These are phyloP conservation scores for Pluteus cervinus DNA, from an alignment of 768 basidiomycete species.

Conservation along the genomic window DNA sequence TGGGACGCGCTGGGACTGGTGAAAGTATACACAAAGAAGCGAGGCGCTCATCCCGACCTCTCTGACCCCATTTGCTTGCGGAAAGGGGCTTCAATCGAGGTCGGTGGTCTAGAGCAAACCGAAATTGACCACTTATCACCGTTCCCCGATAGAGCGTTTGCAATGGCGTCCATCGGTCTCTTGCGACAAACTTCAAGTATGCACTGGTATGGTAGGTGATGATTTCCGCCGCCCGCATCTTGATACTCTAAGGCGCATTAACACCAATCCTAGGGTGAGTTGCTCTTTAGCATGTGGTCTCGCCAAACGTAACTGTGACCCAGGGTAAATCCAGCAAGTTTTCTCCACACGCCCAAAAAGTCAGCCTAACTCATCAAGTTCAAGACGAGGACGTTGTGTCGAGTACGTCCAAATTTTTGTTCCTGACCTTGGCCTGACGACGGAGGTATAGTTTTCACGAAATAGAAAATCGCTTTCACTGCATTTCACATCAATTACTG, in stretches of 20 bases:
- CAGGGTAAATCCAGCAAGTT: constrained; percentile 95
- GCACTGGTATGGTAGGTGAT: constrained; percentile 80
- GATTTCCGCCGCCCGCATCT: not conserved
- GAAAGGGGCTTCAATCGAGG: constrained; percentile 91
- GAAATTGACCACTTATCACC: constrained; percentile 1
- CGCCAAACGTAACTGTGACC: not conserved
- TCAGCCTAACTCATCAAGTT: constrained; percentile 77
- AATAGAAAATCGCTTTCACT: constrained; percentile 12
- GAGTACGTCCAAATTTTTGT: constrained; percentile 43
- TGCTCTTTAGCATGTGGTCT: not conserved
- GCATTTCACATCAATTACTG: no score
- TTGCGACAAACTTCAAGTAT: constrained; percentile 90
- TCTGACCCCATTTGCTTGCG: constrained; percentile 87
- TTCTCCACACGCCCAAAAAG: constrained; percentile 90
- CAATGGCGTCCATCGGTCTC: constrained; percentile 85
- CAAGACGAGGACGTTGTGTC: constrained; percentile 88
- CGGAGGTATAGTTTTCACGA: constrained; percentile 30
- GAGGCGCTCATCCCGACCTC: constrained; percentile 91
- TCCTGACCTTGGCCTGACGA: no score
- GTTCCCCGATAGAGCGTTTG: constrained; percentile 61
- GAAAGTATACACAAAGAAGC: constrained; percentile 96
- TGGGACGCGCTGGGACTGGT: constrained; percentile 78
- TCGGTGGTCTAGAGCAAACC: constrained; percentile 17
- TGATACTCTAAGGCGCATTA: constrained; percentile 3
- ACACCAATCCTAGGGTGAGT: constrained; percentile 16